Percentiles rank a stretch among this genome's conserved stretches.
Conservation (phyloP, 805 yeast species). For the Starmerella roubikii region DNA sequence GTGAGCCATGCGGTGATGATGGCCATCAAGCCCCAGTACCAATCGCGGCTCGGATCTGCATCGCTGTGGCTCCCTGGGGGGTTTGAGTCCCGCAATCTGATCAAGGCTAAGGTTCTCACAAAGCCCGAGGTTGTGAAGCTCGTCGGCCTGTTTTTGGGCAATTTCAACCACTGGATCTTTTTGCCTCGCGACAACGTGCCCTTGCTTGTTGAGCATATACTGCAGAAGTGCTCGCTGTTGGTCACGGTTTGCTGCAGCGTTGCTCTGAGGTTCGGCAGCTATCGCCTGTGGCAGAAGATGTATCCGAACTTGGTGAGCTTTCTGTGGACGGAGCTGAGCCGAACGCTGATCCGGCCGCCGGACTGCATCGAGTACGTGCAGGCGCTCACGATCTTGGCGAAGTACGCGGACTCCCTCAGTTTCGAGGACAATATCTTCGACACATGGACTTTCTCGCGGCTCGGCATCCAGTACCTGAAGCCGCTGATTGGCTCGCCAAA, state of each 20-base stretch:
- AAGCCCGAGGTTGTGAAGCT: constrained; percentile 36
- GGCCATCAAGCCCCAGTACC: constrained; percentile 2
- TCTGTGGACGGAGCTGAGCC: constrained; percentile 38
- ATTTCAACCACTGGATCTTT: constrained; percentile 68
- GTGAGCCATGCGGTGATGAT: constrained; percentile 2
- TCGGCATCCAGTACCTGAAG: constrained; percentile 53
- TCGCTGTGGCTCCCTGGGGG: constrained; percentile 2
- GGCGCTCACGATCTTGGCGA: constrained; percentile 49
- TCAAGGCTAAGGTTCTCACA: constrained; percentile 38
- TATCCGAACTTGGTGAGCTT: constrained; percentile 35
- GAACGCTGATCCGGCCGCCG: constrained; percentile 32
- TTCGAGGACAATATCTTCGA: constrained; percentile 42
- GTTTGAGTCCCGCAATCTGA: constrained; percentile 26
- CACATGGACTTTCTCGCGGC: constrained; percentile 54
- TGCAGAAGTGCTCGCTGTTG: constrained; percentile 42
- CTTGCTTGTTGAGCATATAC: constrained; percentile 36
- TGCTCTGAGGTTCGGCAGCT: constrained; percentile 40
- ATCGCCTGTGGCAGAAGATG: constrained; percentile 29
- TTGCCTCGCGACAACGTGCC: constrained; percentile 44
- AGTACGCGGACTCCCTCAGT: constrained; percentile 50
- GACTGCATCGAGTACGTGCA: constrained; percentile 50
- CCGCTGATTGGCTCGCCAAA: constrained; percentile 51
- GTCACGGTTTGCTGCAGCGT: constrained; percentile 53
- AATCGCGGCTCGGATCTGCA: constrained; percentile 1
- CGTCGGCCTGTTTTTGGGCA: constrained; percentile 44